Base-by-base conservation (phyloP, 176 grass and related monocot species). In the Oryza australiensis region DNA sequence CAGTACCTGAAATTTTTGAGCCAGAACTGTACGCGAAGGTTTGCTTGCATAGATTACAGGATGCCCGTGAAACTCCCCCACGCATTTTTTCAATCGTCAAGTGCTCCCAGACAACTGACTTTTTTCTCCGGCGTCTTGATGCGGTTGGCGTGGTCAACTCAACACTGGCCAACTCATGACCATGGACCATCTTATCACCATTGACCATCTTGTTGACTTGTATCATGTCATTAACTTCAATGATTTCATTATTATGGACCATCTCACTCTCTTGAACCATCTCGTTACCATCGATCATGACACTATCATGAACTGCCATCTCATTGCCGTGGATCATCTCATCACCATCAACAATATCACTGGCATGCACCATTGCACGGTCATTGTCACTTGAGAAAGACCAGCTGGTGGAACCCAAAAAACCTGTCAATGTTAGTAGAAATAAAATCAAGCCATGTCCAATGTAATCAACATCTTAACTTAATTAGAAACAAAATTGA, bases 11-110 rank as follows among this genome's bases (percentile, higher is more conserved):
- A 78, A 94, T 91, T 74, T 97, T 97, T 80, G 94, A 81, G 15
- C 94, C 94, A 72, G 89, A 94, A 77, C 94, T 91, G 55, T 97
- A 97, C 3, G 94, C 91, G 87, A 94, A 97, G 16, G 94, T 91
- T 82, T 93, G 86, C 86, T 97, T 97, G 87, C 94, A 94, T 70
- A 94, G 73, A 71, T 97, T 97, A 87, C 94, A 97, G 83, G 88
- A 94, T 73, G 94, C 94, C 30, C 94, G 74, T 27, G 89, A 72
- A 69, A 51, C 78, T 15, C 84, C 91, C 32, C 91, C 91, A 18
- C 84, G 35, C 70, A 88, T 79, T 27, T 72, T n/a, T 76, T 97
- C 91, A 64, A 97, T 89, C 23, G 91, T 97, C 28, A 94, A 97
- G 84, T 97, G 89, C 12, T 94, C 91, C 91, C 94, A 97, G 22